phyloP scores from a whole-genome alignment of 2,329 filamentous ascomycete genomes.

The Leptographium flavum region DNA sequence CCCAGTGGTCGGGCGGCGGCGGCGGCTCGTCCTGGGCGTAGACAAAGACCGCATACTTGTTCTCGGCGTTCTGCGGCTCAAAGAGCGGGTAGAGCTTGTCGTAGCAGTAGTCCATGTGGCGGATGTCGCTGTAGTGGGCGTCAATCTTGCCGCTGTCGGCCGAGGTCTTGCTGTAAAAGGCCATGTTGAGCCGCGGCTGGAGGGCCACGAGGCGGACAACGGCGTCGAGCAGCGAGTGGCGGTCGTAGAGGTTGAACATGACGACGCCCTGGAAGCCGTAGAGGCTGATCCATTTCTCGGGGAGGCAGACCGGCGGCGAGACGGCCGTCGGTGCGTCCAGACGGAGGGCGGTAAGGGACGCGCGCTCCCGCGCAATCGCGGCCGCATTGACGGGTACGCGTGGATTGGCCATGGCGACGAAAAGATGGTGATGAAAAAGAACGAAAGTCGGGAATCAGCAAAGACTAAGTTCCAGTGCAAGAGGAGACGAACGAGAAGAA shows the following conservation, averaged over 20 bases:
- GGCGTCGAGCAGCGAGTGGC: constrained; percentile 3
- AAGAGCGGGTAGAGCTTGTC: not conserved
- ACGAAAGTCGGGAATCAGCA: too few species aligned
- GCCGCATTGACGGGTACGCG: too few species aligned
- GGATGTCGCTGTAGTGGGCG: not conserved
- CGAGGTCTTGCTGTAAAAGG: not conserved
- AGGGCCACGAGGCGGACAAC: constrained; percentile 5
- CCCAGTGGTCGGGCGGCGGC: not conserved
- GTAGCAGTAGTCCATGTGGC: not conserved
- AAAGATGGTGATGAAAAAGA: too few species aligned
- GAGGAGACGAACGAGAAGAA: too few species aligned
- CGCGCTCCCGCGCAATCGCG: too few species aligned
- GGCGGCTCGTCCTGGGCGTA: not conserved
- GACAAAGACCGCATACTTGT: constrained; percentile 3
- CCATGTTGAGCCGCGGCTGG: not conserved
- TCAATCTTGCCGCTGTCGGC: not conserved
- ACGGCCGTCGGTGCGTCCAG: not conserved
- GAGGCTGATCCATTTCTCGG: constrained; percentile 1
- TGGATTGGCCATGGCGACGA: too few species aligned
- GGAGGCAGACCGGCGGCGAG: not conserved
- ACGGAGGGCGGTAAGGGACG: too few species aligned
- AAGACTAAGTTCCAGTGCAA: too few species aligned
- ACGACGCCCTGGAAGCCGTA: constrained; percentile 8
- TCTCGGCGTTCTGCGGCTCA: not conserved
- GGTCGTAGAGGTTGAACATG: constrained; percentile 4